These are phyloP conservation scores for Pseudocercospora pini-densiflorae DNA, from an alignment of 2,329 filamentous ascomycete species.

Conservation along the genomic window DNA sequence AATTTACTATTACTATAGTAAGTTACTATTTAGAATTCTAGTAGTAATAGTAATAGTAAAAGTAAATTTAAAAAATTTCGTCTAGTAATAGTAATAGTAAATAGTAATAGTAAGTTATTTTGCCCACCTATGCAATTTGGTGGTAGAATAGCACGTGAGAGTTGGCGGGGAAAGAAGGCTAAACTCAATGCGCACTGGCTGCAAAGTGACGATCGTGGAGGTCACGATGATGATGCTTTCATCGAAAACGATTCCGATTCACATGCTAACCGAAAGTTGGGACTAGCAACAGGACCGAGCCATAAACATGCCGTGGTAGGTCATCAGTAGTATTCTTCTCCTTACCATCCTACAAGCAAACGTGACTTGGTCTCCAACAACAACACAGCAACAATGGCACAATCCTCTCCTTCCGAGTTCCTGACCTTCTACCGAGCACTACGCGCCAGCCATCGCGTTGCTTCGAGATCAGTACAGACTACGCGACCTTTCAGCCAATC, in stretches of 20 bases:
- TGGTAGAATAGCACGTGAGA: background rate
- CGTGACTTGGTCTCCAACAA: background rate
- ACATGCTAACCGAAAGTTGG: background rate
- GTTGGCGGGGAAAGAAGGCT: slow-evolving; percentile 2
- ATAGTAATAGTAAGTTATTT: no score
- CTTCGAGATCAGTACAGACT: background rate
- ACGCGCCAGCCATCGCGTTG: slow-evolving; percentile 5
- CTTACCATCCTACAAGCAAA: background rate
- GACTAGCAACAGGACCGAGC: background rate
- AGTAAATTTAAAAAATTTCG: no score
- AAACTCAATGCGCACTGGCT: background rate
- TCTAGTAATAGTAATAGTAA: no score
- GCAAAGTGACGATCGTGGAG: background rate
- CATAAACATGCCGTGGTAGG: background rate
- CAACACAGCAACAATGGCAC: slow-evolving; percentile 33
- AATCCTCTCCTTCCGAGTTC: slow-evolving; percentile 45
- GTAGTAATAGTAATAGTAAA: no score
- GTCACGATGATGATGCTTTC: background rate
- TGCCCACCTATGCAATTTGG: no score
- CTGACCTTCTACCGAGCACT: slow-evolving; percentile 43
- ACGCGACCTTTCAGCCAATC: slow-evolving; percentile 21
- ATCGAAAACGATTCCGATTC: background rate
- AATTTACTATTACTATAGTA: no score
- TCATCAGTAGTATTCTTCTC: background rate
- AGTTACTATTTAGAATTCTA: no score